Evolutionary conservation across 2,329 filamentous ascomycete genomes (phyloP).

Genomic region (Pseudopithomyces chartarum): DNA sequence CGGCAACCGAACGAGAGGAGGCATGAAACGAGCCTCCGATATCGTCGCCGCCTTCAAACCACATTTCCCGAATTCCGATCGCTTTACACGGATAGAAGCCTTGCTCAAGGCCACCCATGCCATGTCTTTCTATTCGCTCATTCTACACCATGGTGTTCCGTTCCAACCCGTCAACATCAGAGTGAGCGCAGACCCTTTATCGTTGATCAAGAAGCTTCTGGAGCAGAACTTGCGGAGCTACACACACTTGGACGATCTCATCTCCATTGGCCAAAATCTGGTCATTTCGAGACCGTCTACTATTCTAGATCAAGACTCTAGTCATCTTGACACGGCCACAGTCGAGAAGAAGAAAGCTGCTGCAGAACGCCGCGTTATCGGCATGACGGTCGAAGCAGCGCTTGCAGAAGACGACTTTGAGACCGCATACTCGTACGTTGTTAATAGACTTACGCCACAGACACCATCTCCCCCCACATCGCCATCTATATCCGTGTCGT

Average conservation of each 20-base stretch:
- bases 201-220: constrained; percentile 72
- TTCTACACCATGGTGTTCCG: constrained; percentile 77
- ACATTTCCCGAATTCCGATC: constrained; percentile 59
- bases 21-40: constrained; percentile 72
- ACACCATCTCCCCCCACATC: constrained; percentile 33
- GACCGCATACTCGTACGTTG: constrained; percentile 82
- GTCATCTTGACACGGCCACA: constrained; percentile 36
- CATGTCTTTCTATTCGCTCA: constrained; percentile 76
- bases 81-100: constrained; percentile 63
- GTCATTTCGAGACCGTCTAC: constrained; percentile 49
- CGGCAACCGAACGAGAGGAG: constrained; percentile 75
- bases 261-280: constrained; percentile 71
- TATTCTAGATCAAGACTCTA: constrained; percentile 54
- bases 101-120: constrained; percentile 75
- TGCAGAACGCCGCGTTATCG: constrained; percentile 70
- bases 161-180: constrained; percentile 79
- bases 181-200: constrained; percentile 76
- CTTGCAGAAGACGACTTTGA: constrained; percentile 81
- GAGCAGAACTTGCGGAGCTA: constrained; percentile 78
- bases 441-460: constrained; percentile 65
- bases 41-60: constrained; percentile 65
- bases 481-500: constrained; percentile 26
- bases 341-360: constrained; percentile 42
- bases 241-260: constrained; percentile 73
- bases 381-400: constrained; percentile 80